Conservation (phyloP, 2,329 filamentous ascomycete genomes). For the Fusarium sp. region DNA sequence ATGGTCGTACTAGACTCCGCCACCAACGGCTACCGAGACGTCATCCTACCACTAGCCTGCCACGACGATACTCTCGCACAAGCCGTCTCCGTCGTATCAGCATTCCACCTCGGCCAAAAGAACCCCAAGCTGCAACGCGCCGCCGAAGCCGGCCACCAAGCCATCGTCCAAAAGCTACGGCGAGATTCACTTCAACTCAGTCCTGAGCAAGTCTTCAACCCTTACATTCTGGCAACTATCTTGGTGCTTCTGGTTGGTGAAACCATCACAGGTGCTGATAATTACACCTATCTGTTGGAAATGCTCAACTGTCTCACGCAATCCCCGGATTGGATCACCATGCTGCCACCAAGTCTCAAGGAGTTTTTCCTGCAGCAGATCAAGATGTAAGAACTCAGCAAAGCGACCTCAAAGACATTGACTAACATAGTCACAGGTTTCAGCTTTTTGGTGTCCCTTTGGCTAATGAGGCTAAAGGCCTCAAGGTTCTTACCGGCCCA, state of each 20-base stretch:
- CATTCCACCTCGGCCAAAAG: slow-evolving; percentile 55
- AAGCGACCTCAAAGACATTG: rapidly evolving
- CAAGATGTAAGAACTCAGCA: slow-evolving; percentile 45
- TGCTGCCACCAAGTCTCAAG: slow-evolving; percentile 32
- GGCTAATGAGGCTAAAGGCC: slow-evolving; percentile 48
- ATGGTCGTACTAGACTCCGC: slow-evolving; percentile 57
- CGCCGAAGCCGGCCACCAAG: slow-evolving; percentile 54
- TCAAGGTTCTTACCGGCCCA: slow-evolving; percentile 38
- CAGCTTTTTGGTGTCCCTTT: slow-evolving; percentile 50
- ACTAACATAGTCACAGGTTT: slow-evolving; percentile 41
- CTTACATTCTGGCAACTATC: slow-evolving; percentile 55
- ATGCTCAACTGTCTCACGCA: slow-evolving; percentile 53
- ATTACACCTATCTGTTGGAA: slow-evolving; percentile 54
- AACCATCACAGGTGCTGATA: slow-evolving; percentile 57
- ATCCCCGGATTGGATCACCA: slow-evolving; percentile 37
- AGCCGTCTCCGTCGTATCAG: slow-evolving; percentile 56
- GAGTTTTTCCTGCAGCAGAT: slow-evolving; percentile 52
- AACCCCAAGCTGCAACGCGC: slow-evolving; percentile 49
- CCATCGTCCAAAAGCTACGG: slow-evolving; percentile 54
- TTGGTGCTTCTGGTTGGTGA: slow-evolving; percentile 57
- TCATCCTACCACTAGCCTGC: slow-evolving; percentile 57
- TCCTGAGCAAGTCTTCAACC: slow-evolving; percentile 52
- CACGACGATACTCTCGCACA: slow-evolving; percentile 54
- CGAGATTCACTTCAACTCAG: slow-evolving; percentile 49
- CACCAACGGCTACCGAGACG: slow-evolving; percentile 56